Evolutionary conservation across 305 asterid species (phyloP), one percentile per base, ranked within the genome.

Genomic region (Striga hermonthica): DNA sequence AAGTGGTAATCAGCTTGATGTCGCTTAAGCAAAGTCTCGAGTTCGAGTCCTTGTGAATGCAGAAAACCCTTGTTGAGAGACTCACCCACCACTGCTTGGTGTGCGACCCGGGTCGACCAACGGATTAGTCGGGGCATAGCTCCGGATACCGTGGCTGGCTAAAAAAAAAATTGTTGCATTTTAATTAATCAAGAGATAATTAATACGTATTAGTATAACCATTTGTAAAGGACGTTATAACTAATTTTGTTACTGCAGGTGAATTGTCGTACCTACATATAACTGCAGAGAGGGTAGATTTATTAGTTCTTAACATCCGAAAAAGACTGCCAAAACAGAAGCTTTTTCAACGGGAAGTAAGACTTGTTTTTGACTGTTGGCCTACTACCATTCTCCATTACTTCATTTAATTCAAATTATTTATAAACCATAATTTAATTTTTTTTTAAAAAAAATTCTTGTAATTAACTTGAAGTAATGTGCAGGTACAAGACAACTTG

Each of bases 301-400:
- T 70, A 47, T 64, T 70, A 47, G 68, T 74, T 76, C 81, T 75
- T 78, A 80, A 80, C 80, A 50, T 72, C 75, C 78, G 12, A 67
- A 58, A 58, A 22, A 22, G 11, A 50, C 75, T 60, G 53, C 73
- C 60, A 49, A 64, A 66, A 14, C 10, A 55, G 7, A 69, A 67
- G 60, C 50, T 68, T 54, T 75, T 73, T 62, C 65, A 68, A 44
- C 43, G 59, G 74, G 66, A 74, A 68, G 68, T 70, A 67, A 70
- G 79, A 76, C 80, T 69, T 68, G 75, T 72, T 76, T 77, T 82
- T 82, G 74, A 79, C 87, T 70, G 84, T 79, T 82, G 87, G 82
- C 87, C 87, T 79, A 82, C 87, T 79, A 82, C 81, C 86, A 60
- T 72, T 64, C 69, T 60, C 45, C 65, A 28, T 36, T 36, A 11